A percentile compares a stretch with the other conserved stretches of the same genome.
These are phyloP conservation scores for Phlyctochytrium planicorne DNA, from an alignment of 192 early-diverging fungal species.

Conservation along the genomic window DNA sequence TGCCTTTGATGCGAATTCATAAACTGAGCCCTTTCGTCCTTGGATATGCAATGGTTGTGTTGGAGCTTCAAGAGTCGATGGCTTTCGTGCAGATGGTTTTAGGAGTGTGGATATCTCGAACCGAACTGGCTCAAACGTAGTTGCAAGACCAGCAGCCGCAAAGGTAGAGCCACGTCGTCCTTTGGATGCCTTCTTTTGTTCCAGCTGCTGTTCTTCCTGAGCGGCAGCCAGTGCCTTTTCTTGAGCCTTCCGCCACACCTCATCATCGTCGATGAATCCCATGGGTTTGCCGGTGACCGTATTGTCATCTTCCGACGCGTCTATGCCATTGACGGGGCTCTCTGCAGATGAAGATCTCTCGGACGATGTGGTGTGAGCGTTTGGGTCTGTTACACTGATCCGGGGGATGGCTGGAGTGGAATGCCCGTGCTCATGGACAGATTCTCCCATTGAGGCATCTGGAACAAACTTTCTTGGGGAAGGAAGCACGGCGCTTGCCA, in stretches of 20 bases:
- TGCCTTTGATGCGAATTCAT: no score
- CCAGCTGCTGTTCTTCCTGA: background rate
- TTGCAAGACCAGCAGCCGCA: background rate
- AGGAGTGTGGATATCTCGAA: background rate
- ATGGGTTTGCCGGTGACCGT: constrained; percentile 11
- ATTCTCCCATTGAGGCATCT: no score
- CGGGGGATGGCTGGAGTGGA: background rate
- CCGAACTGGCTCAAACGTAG: background rate
- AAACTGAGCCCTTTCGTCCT: no score
- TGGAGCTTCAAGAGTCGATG: no score
- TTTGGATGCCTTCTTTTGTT: background rate
- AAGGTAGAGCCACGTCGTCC: background rate
- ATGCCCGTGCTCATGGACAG: no score
- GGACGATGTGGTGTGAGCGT: no score
- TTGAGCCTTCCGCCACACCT: constrained; percentile 1
- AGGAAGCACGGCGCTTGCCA: background rate
- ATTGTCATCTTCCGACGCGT: background rate
- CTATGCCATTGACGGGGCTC: background rate
- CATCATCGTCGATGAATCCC: constrained; percentile 17
- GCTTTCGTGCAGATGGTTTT: no score
- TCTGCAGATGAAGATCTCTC: background rate
- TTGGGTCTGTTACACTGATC: background rate
- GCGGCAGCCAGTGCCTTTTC: background rate
- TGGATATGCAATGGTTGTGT: no score
- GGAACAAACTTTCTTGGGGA: no score